These are phyloP conservation scores for Corynascus novoguineensis DNA, from an alignment of 495 filamentous ascomycete species.

Conservation along the genomic window DNA sequence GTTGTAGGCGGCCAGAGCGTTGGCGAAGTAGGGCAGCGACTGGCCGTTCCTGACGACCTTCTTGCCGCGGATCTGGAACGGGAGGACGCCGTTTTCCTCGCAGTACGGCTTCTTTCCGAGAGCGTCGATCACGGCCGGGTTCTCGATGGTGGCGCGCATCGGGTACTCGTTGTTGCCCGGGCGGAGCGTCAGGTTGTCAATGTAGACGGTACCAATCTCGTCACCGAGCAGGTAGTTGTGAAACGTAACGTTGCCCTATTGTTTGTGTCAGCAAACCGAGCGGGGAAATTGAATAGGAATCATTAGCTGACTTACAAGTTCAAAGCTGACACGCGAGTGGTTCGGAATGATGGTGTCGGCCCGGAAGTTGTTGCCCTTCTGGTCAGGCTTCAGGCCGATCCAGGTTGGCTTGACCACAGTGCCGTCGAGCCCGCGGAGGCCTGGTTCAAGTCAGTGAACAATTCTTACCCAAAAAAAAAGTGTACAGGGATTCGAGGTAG, in stretches of 20 bases:
- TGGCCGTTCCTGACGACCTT: conserved; percentile 53
- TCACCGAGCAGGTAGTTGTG: conserved; percentile 49
- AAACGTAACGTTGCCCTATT: conserved; percentile 62
- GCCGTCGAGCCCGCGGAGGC: conserved; percentile 49
- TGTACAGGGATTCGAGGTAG: background rate
- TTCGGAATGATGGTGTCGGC: conserved; percentile 66
- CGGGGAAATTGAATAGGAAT: background rate
- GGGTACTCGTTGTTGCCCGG: conserved; percentile 56
- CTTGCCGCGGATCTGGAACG: conserved; percentile 55
- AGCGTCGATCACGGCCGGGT: conserved; percentile 44
- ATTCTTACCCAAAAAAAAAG: no score
- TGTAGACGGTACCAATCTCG: conserved; percentile 48
- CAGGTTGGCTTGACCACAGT: conserved; percentile 50
- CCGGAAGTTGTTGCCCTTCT: conserved; percentile 55
- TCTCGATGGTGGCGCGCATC: conserved; percentile 51
- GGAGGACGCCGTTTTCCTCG: conserved; percentile 45
- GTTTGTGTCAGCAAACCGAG: background rate
- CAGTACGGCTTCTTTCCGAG: conserved; percentile 37
- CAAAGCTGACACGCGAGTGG: conserved; percentile 57
- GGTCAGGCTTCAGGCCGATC: conserved; percentile 37
- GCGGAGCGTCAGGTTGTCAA: conserved; percentile 53
- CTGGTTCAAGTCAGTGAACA: conserved; percentile 19
- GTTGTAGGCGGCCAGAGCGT: conserved; percentile 34
- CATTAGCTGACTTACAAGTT: conserved; percentile 46
- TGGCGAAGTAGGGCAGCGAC: conserved; percentile 56